Conservation (phyloP, 1,284 basidiomycete genomes). For the Nidula niveotomentosa region DNA sequence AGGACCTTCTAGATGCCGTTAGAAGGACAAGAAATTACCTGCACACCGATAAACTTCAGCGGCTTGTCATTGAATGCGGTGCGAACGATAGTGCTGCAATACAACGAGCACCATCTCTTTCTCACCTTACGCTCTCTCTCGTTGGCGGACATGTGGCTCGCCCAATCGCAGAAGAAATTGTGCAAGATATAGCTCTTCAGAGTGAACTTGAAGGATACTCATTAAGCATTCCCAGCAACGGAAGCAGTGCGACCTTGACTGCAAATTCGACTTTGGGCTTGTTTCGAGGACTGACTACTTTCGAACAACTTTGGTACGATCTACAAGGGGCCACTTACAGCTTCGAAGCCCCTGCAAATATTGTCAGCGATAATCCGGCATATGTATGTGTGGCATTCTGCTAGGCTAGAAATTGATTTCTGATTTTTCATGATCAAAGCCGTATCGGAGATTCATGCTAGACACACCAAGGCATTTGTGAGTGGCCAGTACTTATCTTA, state of each 20-base stretch:
- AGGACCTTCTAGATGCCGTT: slow-evolving; percentile 45
- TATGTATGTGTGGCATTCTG: slow-evolving; percentile 44
- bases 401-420: background rate
- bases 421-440: slow-evolving; percentile 33
- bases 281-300: slow-evolving; percentile 81
- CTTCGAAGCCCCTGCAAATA: slow-evolving; percentile 56
- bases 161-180: slow-evolving; percentile 53
- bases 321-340: slow-evolving; percentile 50
- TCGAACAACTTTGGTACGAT: slow-evolving; percentile 77
- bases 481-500: slow-evolving; percentile 6
- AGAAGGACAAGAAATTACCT: slow-evolving; percentile 35
- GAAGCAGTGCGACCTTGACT: slow-evolving; percentile 54
- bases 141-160: slow-evolving; percentile 24
- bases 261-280: slow-evolving; percentile 79
- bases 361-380: slow-evolving; percentile 57
- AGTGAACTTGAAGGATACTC: slow-evolving; percentile 67
- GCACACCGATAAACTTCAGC: slow-evolving; percentile 46
- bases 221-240: slow-evolving; percentile 61
- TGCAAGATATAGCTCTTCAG: slow-evolving; percentile 40
- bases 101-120: slow-evolving; percentile 14
- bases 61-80: slow-evolving; percentile 54
- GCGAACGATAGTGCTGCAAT: slow-evolving; percentile 26
- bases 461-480: slow-evolving; percentile 64
- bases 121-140: slow-evolving; percentile 31
- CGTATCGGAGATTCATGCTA: slow-evolving; percentile 79